Evolutionary conservation across 352 stramenopile genomes (phyloP).

Genomic region (Pythium scleroteichum): DNA sequence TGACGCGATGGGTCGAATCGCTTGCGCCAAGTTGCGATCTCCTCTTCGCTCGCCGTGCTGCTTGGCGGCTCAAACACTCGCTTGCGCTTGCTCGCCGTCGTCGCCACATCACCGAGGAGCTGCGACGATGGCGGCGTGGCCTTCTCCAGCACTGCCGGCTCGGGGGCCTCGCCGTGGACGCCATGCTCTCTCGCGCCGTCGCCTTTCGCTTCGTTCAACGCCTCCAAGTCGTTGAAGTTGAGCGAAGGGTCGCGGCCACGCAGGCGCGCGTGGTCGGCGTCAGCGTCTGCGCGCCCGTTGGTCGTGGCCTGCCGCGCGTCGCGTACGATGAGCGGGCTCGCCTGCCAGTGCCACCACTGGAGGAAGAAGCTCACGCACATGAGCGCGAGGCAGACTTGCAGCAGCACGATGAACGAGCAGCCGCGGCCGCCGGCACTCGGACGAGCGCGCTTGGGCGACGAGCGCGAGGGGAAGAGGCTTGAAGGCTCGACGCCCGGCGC

Average conservation of each 20-base stretch:
- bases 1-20: constrained; percentile 52
- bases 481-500: constrained; percentile 10
- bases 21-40: constrained; percentile 39
- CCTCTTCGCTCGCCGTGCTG: constrained; percentile 27
- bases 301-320: constrained; percentile 17
- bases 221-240: constrained; percentile 16
- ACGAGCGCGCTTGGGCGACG: not conserved
- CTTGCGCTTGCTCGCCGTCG: not conserved
- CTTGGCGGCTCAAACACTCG: constrained; percentile 31
- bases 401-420: constrained; percentile 35
- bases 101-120: not conserved
- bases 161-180: constrained; percentile 1
- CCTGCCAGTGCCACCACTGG: constrained; percentile 50
- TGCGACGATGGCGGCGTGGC: not conserved
- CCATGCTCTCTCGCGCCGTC: not conserved
- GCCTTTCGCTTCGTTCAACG: not conserved
- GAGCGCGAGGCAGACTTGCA: constrained; percentile 45
- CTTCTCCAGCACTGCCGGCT: constrained; percentile 13
- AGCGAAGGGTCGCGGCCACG: constrained; percentile 16
- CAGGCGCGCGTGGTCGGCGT: constrained; percentile 10
- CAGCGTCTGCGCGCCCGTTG: not conserved
- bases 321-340: constrained; percentile 15
- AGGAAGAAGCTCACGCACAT: constrained; percentile 43
- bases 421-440: constrained; percentile 1
- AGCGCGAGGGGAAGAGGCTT: constrained; percentile 14